A percentile compares a stretch with the other conserved stretches of the same genome.
These are phyloP conservation scores for Pontederia crassipes DNA, from an alignment of 176 grass and related monocot species.

Conservation along the genomic window DNA sequence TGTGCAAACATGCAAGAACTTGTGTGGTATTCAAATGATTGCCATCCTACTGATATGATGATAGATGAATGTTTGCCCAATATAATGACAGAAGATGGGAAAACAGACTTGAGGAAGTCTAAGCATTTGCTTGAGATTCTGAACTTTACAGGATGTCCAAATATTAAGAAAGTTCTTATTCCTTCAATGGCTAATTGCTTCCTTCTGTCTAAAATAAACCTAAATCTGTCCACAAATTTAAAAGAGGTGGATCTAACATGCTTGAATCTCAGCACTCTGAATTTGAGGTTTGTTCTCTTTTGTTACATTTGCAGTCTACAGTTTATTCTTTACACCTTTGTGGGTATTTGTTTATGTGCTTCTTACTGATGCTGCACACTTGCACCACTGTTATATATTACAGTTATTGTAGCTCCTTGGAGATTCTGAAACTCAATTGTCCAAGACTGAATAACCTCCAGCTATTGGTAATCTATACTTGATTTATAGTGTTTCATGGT, in stretches of 20 bases:
- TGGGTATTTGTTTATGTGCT: neutral
- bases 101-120: conserved; percentile 21
- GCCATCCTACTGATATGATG: conserved; percentile 28
- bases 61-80: conserved; percentile 31
- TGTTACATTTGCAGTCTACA: conserved; percentile 1
- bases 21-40: conserved; percentile 45
- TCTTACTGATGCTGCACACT: neutral
- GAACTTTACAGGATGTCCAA: conserved; percentile 89
- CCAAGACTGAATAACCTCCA: conserved; percentile 76
- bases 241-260: conserved; percentile 90
- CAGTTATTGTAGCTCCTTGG: conserved; percentile 77
- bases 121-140: conserved; percentile 70
- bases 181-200: conserved; percentile 53
- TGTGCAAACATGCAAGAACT: conserved; percentile 78
- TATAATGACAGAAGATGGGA: conserved; percentile 20
- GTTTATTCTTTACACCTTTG: conserved; percentile 8
- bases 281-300: conserved; percentile 54
- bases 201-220: conserved; percentile 78
- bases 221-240: conserved; percentile 80
- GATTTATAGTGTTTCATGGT: neutral
- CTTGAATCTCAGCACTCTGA: conserved; percentile 59
- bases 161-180: conserved; percentile 80
- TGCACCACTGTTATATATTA: neutral
- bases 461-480: conserved; percentile 46
- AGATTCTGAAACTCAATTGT: conserved; percentile 91